Percentiles rank a stretch among this genome's conserved stretches.
Evolutionary conservation across 495 filamentous ascomycete genomes (phyloP).

Genomic region (Aspergillus incahuasiensis): DNA sequence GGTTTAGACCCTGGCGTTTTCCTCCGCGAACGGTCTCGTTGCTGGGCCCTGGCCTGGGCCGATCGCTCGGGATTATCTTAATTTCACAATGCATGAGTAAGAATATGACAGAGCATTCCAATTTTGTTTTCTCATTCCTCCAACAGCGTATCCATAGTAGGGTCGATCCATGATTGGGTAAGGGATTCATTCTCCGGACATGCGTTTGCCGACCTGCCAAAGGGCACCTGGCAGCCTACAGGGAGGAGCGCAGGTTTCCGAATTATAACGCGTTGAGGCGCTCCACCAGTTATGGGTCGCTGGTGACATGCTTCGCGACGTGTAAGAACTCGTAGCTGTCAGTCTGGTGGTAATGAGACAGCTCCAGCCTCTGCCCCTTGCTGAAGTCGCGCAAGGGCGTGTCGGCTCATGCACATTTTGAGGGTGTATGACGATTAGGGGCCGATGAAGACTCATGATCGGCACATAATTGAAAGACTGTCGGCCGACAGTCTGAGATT

Average conservation of each 20-base stretch:
- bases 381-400: neutral
- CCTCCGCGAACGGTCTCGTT: neutral
- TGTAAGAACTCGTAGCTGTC: neutral
- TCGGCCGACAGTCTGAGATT: neutral
- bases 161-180: conserved; percentile 1
- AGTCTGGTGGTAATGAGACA: neutral
- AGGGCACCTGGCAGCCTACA: neutral
- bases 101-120: conserved; percentile 5
- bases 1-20: neutral
- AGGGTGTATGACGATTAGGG: neutral
- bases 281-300: neutral
- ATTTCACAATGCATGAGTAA: neutral
- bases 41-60: neutral
- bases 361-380: neutral
- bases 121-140: neutral
- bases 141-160: neutral
- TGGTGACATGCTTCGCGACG: conserved; percentile 1
- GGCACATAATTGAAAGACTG: neutral
- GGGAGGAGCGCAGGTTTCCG: neutral
- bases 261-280: conserved; percentile 1
- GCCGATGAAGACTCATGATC: neutral
- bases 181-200: neutral
- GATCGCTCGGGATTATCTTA: conserved; percentile 1
- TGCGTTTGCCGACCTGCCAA: neutral
- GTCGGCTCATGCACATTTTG: neutral